A percentile compares a stretch with the other conserved stretches of the same genome.
phyloP scores from a whole-genome alignment of 768 basidiomycete genomes.

The Daedaleopsis nitida region DNA sequence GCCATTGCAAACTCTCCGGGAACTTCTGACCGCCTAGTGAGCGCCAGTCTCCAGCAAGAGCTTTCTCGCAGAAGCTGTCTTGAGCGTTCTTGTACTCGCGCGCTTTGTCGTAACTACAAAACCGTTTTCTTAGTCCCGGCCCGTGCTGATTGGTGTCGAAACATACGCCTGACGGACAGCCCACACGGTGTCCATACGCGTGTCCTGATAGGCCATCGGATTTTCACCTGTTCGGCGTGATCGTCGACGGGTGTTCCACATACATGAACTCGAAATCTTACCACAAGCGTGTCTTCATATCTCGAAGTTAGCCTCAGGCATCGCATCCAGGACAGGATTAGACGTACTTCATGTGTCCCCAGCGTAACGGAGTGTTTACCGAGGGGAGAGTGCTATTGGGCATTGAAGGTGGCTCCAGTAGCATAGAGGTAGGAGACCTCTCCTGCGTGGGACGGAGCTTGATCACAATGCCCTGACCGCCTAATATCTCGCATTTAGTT shows the following conservation, averaged over 20 bases:
- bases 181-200: conserved; percentile 67
- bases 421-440: conserved; percentile 64
- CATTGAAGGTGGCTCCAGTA: conserved; percentile 73
- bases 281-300: conserved; percentile 61
- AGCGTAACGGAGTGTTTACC: conserved; percentile 30
- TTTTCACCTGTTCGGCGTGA: conserved; percentile 53
- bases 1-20: conserved; percentile 72
- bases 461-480: conserved; percentile 78
- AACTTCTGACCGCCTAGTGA: conserved; percentile 49
- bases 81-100: conserved; percentile 65
- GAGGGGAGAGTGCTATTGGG: conserved; percentile 41
- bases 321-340: neutral
- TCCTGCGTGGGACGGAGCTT: conserved; percentile 73
- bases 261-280: conserved; percentile 7
- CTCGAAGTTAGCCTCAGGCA: neutral
- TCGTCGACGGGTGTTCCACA: neutral
- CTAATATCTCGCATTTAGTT: conserved; percentile 33
- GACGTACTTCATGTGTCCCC: conserved; percentile 78
- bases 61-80: conserved; percentile 64
- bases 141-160: neutral
- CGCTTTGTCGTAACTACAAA: conserved; percentile 58
- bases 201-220: conserved; percentile 47
- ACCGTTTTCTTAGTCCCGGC: neutral
- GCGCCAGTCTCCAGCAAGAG: conserved; percentile 45
- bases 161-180: conserved; percentile 59